phyloP scores from a whole-genome alignment of 2,329 filamentous ascomycete species.

The Colletotrichum zoysiae region DNA sequence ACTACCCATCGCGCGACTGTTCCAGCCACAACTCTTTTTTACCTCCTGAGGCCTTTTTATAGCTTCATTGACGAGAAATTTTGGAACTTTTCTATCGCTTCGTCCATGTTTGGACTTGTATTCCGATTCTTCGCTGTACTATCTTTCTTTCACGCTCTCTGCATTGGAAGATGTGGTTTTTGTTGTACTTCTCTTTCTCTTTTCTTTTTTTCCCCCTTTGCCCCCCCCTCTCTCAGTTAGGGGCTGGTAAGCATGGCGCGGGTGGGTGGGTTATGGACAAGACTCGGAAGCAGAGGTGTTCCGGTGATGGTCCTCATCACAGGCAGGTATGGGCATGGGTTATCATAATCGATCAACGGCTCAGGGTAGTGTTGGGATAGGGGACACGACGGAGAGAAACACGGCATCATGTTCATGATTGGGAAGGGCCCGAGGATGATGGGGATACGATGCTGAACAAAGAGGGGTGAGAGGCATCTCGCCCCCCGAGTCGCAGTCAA shows the following conservation, averaged over 20 bases:
- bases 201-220: background rate
- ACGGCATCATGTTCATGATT: background rate
- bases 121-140: constrained; percentile 22
- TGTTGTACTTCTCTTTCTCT: background rate
- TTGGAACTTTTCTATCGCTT: background rate
- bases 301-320: background rate
- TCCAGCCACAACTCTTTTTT: constrained; percentile 14
- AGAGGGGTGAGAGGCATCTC: constrained; percentile 21
- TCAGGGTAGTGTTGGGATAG: background rate
- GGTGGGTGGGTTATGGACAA: constrained; percentile 5
- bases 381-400: background rate
- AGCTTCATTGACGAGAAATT: constrained; percentile 27
- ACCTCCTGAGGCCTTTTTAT: constrained; percentile 41
- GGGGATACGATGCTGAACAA: constrained; percentile 17
- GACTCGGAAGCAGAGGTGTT: background rate
- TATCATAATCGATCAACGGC: constrained; percentile 13
- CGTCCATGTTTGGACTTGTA: background rate
- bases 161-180: constrained; percentile 15
- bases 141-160: constrained; percentile 23
- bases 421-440: constrained; percentile 26
- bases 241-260: constrained; percentile 15
- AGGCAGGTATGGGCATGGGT: background rate
- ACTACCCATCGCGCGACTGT: constrained; percentile 32
- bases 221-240: background rate
- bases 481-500: constrained; percentile 16